Conservation (phyloP, 257 asterid species). For the Scutellaria minor region DNA sequence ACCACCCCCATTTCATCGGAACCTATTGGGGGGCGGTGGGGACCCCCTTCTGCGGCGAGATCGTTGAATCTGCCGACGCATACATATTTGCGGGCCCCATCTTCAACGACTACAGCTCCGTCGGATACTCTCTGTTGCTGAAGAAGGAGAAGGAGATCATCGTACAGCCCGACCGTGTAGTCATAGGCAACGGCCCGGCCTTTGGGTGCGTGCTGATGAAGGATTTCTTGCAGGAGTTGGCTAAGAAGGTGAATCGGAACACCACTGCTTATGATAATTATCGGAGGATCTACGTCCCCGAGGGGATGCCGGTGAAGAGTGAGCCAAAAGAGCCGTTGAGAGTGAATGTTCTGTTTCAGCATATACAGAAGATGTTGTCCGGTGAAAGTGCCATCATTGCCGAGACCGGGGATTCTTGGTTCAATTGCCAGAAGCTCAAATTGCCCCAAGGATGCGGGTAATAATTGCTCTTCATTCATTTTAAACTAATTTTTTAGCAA, state of each 20-base stretch:
- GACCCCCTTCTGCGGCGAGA: constrained; percentile 80
- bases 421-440: constrained; percentile 90
- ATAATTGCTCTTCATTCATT: constrained; percentile 31
- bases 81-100: constrained; percentile 80
- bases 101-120: constrained; percentile 84
- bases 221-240: constrained; percentile 59
- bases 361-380: constrained; percentile 71
- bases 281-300: constrained; percentile 69
- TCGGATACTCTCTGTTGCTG: constrained; percentile 79
- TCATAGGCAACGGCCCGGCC: constrained; percentile 64
- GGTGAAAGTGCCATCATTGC: constrained; percentile 67
- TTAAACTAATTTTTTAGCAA: too few relatives aligned
- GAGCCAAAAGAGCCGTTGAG: constrained; percentile 71
- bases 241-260: constrained; percentile 54
- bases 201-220: constrained; percentile 83
- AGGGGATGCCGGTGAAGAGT: constrained; percentile 61
- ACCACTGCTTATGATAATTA: constrained; percentile 70
- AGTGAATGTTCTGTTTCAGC: constrained; percentile 76
- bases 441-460: constrained; percentile 86
- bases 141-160: constrained; percentile 75
- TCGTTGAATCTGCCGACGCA: constrained; percentile 82
- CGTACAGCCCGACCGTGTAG: constrained; percentile 77
- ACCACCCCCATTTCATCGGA: constrained; percentile 77
- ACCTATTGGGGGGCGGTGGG: constrained; percentile 88
- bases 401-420: constrained; percentile 93